Percentiles rank a stretch among this genome's conserved stretches.
Conservation (phyloP, 129 eudicot genomes). For the Logfia minima region DNA sequence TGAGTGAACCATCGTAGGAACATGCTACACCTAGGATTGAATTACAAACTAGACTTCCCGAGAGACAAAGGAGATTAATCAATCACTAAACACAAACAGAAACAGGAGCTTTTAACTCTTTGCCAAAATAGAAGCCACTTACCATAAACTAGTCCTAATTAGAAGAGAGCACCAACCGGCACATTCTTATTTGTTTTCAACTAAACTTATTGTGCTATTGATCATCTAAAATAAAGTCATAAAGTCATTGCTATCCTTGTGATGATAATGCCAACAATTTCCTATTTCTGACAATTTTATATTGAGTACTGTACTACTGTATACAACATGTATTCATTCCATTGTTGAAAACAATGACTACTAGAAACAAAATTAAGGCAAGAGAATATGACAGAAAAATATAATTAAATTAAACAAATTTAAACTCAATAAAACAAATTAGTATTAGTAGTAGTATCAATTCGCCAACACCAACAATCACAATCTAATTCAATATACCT, state of each 20-base stretch:
- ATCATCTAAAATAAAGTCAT: neutral
- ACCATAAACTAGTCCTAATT: neutral
- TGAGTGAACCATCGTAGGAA: neutral
- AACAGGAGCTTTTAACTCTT: neutral
- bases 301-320: neutral
- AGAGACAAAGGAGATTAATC: too few relatives aligned
- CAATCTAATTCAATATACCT: neutral
- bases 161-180: neutral
- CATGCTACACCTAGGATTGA: too few relatives aligned
- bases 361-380: neutral
- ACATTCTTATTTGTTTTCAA: neutral
- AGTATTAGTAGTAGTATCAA: neutral
- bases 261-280: neutral
- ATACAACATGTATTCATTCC: neutral
- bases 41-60: too few relatives aligned
- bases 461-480: slow-evolving; percentile 31
- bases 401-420: neutral
- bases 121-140: neutral
- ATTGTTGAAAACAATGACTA: neutral
- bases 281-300: neutral
- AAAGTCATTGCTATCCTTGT: neutral
- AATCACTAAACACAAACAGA: too few relatives aligned
- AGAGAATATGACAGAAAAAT: slow-evolving; percentile 2
- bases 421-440: neutral
- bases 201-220: neutral